Base-by-base conservation (phyloP, 768 basidiomycete species). In the Tylopilus sp. region DNA sequence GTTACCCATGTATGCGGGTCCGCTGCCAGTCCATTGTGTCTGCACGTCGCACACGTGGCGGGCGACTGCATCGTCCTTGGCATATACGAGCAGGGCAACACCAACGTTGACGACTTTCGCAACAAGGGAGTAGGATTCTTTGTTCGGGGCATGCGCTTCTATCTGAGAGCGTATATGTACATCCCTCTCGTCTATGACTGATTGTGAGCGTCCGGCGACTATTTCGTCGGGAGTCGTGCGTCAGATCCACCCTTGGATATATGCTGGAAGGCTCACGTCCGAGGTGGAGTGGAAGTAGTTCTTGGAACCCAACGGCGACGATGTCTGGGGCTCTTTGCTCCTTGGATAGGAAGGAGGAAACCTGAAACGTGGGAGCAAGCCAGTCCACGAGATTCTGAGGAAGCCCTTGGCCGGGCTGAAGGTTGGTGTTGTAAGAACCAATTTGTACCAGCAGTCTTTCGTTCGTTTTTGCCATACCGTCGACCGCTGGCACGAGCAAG, bases 261-360 rank as follows among this genome's bases (percentile, higher is more conserved):
- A 31, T 19, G 29, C 16, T 45, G 51, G 40, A n/a, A 48, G 50
- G 83, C 88, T 61, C 71, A 92, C 89, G 78, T 56, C 89, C 87
- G 36, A 93, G 83, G 65, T 95, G 90, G 3, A 98, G 77, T 7
- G 93, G 94, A 13, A 96, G 76, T 24, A 97, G 77, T 68, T 98
- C 96, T 68, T 98, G 96, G 59, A 97, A 94, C 3, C 92, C 92
- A 48, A 98, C 87, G 7, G 86, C 94, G 37, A 96, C 80, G 29
- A 95, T 81, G 66, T 94, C 92, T 36, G 94, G 92, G 6, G 89
- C 82, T 52, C 83, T 74, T 50, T 72, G 70, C 63, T 81, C 74
- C 48, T 76, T 79, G 30, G 85, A 77, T 29, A 91, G 82, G 71
- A 90, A 85, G 48, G 75, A 75, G 33, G 89, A 87, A 9, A 89